Base-by-base conservation (phyloP, 2,329 filamentous ascomycete species). In the Westerdykella sp. region DNA sequence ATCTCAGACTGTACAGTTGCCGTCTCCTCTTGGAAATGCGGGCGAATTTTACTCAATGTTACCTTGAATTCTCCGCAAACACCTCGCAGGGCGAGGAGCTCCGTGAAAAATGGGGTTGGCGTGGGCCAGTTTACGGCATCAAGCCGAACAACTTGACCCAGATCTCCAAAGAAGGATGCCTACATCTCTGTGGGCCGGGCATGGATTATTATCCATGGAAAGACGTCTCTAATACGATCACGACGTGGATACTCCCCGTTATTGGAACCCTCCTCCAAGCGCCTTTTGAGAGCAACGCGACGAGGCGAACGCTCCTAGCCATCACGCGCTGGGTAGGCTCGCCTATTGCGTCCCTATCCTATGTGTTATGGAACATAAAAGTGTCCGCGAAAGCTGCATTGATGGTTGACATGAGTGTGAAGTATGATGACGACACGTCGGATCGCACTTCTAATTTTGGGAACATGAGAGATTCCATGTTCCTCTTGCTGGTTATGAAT, bases 401-500 rank as follows among this genome's bases (percentile, higher is more conserved):
- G 36, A 62, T 62, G 44, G 61, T 63, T 31, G 62, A 66, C 36
- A 59, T 66, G 55, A 53, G 60, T 4, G 50, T 51, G 6, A 46
- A 48, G 7, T 67, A n/a, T n/a, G n/a, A 61, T 46, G 47, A 61
- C 15, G 48, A 51, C 1, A 46, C 37, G 1, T 50, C 51, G 5
- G 45, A 47, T 34, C 40, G 52, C 14, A 30, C 53, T 6, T 57
- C 52, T 38, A 50, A 67, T 22, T 68, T 63, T 39, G 50, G 49
- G 6, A 56, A 56, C 22, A 62, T 69, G 35, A 52, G 68, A 21
- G 70, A 72, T 47, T 68, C 67, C 0, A 61, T 71, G 42, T 71
- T 67, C 44, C 60, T 73, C 31, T 54, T 72, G 31, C 65, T 62
- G 46, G 64, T 65, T 13, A 66, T 71, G 51, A 71, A 71, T 37